Conservation (phyloP, 257 asterid genomes). For the Vinca minor region DNA sequence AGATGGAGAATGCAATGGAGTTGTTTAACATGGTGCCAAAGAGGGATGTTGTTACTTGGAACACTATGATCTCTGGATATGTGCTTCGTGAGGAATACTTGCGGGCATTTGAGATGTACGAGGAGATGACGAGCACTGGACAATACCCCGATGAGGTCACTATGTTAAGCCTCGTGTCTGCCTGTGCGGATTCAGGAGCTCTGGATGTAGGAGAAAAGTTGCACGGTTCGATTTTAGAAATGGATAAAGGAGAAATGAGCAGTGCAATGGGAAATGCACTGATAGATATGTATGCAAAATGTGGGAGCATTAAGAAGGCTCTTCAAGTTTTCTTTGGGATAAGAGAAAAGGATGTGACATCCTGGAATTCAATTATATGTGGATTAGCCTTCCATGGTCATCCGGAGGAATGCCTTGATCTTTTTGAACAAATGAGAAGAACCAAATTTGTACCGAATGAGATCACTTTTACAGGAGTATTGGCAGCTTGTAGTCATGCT, state of each 20-base stretch:
- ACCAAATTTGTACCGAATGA: conserved; percentile 39
- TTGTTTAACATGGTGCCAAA: conserved; percentile 43
- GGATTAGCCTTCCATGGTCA: conserved; percentile 56
- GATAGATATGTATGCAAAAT: conserved; percentile 69
- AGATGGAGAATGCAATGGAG: conserved; percentile 52
- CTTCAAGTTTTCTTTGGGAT: conserved; percentile 39
- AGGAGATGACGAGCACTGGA: conserved; percentile 40
- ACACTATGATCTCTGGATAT: too few species aligned
- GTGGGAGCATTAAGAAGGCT: conserved; percentile 52
- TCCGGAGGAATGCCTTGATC: conserved; percentile 40
- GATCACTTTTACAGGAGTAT: conserved; percentile 51
- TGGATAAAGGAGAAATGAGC: conserved; percentile 32
- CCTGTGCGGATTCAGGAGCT: conserved; percentile 55
- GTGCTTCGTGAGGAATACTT: conserved; percentile 34
- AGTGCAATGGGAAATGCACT: conserved; percentile 52
- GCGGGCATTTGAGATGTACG: conserved; percentile 50
- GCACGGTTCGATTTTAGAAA: conserved; percentile 36
- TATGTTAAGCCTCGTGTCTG: conserved; percentile 62
- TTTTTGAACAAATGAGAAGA: conserved; percentile 63
- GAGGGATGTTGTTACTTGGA: conserved; percentile 67
- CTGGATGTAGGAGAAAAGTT: conserved; percentile 59
- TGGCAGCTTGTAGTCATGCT: conserved; percentile 58
- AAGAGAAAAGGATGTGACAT: conserved; percentile 47
- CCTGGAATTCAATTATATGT: conserved; percentile 57
- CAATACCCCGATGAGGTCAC: conserved; percentile 59